Evolutionary conservation across 129 eudicot species (phyloP), one percentile per base, ranked within the genome.

Genomic region (Scalesia atractyloides): DNA sequence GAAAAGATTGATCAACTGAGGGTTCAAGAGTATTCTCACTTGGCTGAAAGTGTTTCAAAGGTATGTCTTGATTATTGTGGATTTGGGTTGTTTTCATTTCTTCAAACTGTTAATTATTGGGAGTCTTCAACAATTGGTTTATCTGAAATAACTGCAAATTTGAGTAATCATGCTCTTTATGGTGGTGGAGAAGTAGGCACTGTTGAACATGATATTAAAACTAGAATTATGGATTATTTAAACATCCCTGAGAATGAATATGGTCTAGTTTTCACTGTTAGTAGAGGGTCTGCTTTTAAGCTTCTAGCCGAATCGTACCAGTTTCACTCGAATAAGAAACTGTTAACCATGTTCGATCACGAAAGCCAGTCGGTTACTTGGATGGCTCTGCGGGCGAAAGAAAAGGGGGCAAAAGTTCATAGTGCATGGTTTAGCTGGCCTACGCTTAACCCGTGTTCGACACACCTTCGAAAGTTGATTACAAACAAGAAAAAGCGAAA

Each of bases 51-150:
- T 46, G 52, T 60, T 66, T 76, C 89, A 26, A 85, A 85, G 89
- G 89, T 85, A 85, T 85, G 86, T 73, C 86, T 85, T 33, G 89
- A 85, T 69, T 85, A 85, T 17, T 82, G 86, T 82, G 89, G 89
- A 64, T 85, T 82, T 64, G 89, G 89, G 78, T 60, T 85, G 75
- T 85, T 85, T 76, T 85, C 89, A 19, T 85, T 60, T 76, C 70
- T 79, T n/a, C 89, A 85, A 63, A 82, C 86, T 49, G 74, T 82
- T 49, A 80, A 82, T 69, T 82, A 72, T 58, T 85, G 89, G 86
- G 84, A 85, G 19, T 79, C 86, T 9, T 79, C 89, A 19, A 80
- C 82, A 3, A 82, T 85, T 69, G 80, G 86, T 30, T 79, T 85
- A 52, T 69, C 86, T 22, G 89, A 85, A 72, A 82, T 85, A 43